These are phyloP conservation scores for Fusarium vanettenii DNA, from an alignment of 2,329 filamentous ascomycete genomes.

Conservation along the genomic window DNA sequence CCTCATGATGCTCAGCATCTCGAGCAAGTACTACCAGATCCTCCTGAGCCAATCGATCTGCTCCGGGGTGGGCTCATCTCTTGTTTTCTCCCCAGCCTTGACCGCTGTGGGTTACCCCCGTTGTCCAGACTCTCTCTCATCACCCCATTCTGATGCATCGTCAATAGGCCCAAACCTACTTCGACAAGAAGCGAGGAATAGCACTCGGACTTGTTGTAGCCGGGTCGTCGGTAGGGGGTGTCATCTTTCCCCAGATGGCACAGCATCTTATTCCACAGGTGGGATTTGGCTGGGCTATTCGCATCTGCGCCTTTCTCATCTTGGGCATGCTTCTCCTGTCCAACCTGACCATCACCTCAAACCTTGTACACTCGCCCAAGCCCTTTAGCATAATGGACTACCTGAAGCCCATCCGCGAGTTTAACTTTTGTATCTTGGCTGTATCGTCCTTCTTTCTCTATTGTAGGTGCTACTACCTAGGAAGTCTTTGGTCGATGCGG, in stretches of 20 bases:
- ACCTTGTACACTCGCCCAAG: constrained; percentile 19
- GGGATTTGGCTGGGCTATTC: constrained; percentile 61
- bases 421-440: constrained; percentile 29
- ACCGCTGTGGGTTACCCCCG: constrained; percentile 19
- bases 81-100: constrained; percentile 29
- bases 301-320: constrained; percentile 65
- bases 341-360: constrained; percentile 32
- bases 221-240: constrained; percentile 66
- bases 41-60: constrained; percentile 39
- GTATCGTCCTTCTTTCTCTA: constrained; percentile 29
- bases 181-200: constrained; percentile 58
- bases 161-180: constrained; percentile 29
- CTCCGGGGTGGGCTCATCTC: constrained; percentile 26
- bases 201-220: constrained; percentile 69
- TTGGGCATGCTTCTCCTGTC: constrained; percentile 32
- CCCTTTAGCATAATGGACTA: constrained; percentile 20
- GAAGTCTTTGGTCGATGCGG: not conserved
- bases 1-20: constrained; percentile 68
- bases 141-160: not conserved
- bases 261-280: constrained; percentile 37
- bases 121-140: not conserved
- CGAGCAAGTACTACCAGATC: constrained; percentile 46
- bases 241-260: constrained; percentile 55
- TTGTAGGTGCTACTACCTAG: constrained; percentile 15
- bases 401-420: constrained; percentile 13